Evolutionary conservation across 805 yeast genomes (phyloP), one percentile per base, ranked within the genome.

Genomic region (Candida endomychidarum): DNA sequence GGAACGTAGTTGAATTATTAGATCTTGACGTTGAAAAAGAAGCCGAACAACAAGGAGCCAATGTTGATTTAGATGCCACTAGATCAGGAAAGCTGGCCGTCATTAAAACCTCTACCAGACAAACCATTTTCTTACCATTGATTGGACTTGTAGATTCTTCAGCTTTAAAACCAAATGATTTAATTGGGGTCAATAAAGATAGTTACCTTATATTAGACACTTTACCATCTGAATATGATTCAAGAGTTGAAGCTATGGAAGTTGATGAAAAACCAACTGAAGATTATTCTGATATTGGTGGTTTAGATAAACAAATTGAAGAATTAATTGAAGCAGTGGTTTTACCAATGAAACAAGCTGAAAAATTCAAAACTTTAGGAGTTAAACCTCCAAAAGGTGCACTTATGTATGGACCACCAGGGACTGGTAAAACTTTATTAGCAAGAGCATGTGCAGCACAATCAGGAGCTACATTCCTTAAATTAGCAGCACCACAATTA

Each of bases 261-360:
- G 99, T 93, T 37, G 99, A 93, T 61, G 99, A 93, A 67, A 90
- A 91, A 60, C 99, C 99, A 44, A 85, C 96, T 1, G 99, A 93
- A 63, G 88, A 96, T 8, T 93, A 93, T 59, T 82, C 95, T 1
- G 99, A 93, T 61, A 95, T 93, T 52, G 99, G 99, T 58, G 99
- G 99, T 8, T 74, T 93, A 53, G 98, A 91, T 65, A 93, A 93
- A 67, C 99, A 93, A 65, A 93, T 93, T 53, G 98, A 93, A 68
- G 99, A 93, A 64, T 75, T 93, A 46, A 96, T 91, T 41, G 99
- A 93, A 70, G 99, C 98, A 1, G 96, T 93, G 36, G 99, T 93
- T 18, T 74, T 93, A 46, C 99, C 99, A 23, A 89, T 93, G 96
- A 91, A 90, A 64, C 96, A 93, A 63, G 95, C 96, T 17, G 99